Percentiles rank a stretch among this genome's conserved stretches.
Evolutionary conservation across 1,284 basidiomycete species (phyloP).

Genomic region (Bondarzewia mesenterica): DNA sequence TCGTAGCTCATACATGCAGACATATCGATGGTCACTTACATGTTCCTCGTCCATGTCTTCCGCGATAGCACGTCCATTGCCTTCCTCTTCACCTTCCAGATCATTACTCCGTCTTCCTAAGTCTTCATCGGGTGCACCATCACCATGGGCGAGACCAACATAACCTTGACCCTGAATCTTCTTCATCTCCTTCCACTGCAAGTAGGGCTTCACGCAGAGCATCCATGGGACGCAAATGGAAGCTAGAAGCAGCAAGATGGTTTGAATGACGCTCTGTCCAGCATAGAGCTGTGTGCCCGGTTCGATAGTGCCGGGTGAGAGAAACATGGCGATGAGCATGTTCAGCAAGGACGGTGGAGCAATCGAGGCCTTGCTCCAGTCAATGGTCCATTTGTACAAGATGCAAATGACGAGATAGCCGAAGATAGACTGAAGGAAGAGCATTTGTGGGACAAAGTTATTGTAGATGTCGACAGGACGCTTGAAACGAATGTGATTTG

Average conservation of each 20-base stretch:
- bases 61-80: conserved; percentile 66
- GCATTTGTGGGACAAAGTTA: conserved; percentile 95
- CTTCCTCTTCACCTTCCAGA: conserved; percentile 81
- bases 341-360: conserved; percentile 87
- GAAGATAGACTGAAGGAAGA: conserved; percentile 97
- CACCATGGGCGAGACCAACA: conserved; percentile 45
- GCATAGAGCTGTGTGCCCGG: conserved; percentile 52
- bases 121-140: conserved; percentile 19
- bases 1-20: conserved; percentile 6
- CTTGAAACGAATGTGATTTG: conserved; percentile 93
- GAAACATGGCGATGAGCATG: conserved; percentile 94
- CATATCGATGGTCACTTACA: conserved; percentile 34
- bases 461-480: conserved; percentile 75
- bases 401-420: conserved; percentile 95
- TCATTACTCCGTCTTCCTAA: conserved; percentile 41
- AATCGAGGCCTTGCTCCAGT: conserved; percentile 74
- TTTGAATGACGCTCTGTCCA: conserved; percentile 86
- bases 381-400: conserved; percentile 94
- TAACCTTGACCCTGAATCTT: conserved; percentile 84
- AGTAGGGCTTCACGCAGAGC: conserved; percentile 90
- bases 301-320: conserved; percentile 77
- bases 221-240: conserved; percentile 93
- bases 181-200: conserved; percentile 87
- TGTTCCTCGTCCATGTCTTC: conserved; percentile 63
- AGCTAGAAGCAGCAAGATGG: conserved; percentile 75